Base-by-base conservation (phyloP, 2,329 filamentous ascomycete species). In the Zymoseptoria pseudotritici region DNA sequence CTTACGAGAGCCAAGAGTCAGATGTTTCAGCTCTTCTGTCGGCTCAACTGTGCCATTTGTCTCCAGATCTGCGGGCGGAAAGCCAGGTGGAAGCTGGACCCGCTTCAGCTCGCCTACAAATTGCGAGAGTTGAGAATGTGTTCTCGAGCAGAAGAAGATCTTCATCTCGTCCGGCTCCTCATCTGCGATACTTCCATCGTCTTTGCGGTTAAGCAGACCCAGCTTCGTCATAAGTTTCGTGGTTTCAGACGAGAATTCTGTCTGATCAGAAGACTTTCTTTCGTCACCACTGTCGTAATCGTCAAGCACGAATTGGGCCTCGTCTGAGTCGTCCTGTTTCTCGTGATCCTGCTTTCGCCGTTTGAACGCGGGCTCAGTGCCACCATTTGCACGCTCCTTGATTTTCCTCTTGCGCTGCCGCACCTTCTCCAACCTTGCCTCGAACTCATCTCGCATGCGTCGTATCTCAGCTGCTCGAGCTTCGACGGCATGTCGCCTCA, bases 111-210 rank as follows among this genome's bases (percentile, higher is more conserved):
- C 92, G 50, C 86, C 83, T 19, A 93, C 86, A 73, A 97, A 96
- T 71, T 97, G 92, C 0, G 88, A 88, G 13, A 97, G 77, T 70
- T 97, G 92, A 2, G 92, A 97, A 73, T 97, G 92, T 1, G 92
- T 97, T 70, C 92, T 84, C 7, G 92, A 97, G 58, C 91, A 94
- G 75, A 93, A 96, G 74, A 90, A 96, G 56, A 97, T 89, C 80
- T 93, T 96, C 55, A 88, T 79, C 64, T 88, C 85, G 58, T 90
- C 84, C 11, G 83, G 79, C 7, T 81, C 73, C 46, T 83, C 78
- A n/a, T 79, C 74, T 5, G 80, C 76, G 1, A 31, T 50, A 9
- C 56, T 54, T 7, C 58, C 51, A 8, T 82, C 77, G 7, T 79
- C 76, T 17, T 72, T 57, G 9, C 58, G 53, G 29, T n/a, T 55